Percentiles rank a stretch among this genome's conserved stretches.
Evolutionary conservation across 768 basidiomycete genomes (phyloP).

Genomic region (Pisolithus marmoratus): DNA sequence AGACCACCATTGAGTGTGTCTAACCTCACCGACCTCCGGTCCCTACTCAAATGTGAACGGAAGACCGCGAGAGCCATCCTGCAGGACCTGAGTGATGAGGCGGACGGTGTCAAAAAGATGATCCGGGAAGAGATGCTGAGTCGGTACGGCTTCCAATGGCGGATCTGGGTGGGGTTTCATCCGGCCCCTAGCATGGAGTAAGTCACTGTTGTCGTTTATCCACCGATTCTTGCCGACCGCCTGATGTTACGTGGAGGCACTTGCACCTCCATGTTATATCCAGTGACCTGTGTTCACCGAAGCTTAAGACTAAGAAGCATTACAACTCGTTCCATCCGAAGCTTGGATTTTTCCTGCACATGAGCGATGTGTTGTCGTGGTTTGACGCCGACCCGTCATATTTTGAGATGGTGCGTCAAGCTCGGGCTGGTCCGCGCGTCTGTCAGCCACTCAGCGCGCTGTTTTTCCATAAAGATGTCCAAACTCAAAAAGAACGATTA

Average conservation of each 20-base stretch:
- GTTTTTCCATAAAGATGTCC: slow-evolving; percentile 49
- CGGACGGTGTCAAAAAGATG: slow-evolving; percentile 47
- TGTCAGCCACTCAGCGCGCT: neutral
- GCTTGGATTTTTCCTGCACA: slow-evolving; percentile 74
- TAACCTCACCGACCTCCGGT: slow-evolving; percentile 49
- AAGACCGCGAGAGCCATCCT: slow-evolving; percentile 51
- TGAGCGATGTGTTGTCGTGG: slow-evolving; percentile 78
- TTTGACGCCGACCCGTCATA: slow-evolving; percentile 60
- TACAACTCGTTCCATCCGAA: slow-evolving; percentile 89
- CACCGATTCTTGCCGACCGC: neutral
- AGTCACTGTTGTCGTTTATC: slow-evolving; percentile 22
- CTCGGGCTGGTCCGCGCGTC: neutral
- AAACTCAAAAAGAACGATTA: slow-evolving; percentile 47
- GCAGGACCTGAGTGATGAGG: slow-evolving; percentile 47
- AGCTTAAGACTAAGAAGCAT: slow-evolving; percentile 83
- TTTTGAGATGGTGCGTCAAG: slow-evolving; percentile 41
- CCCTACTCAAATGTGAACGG: slow-evolving; percentile 52
- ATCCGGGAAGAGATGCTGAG: slow-evolving; percentile 78
- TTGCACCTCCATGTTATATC: slow-evolving; percentile 85
- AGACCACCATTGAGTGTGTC: slow-evolving; percentile 23
- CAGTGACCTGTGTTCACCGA: slow-evolving; percentile 61
- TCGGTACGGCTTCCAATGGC: slow-evolving; percentile 72
- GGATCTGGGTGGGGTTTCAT: slow-evolving; percentile 80
- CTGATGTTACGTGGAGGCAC: slow-evolving; percentile 42
- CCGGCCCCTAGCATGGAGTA: slow-evolving; percentile 82